phyloP scores from a whole-genome alignment of 805 yeast genomes.

The Kazachstania viticola region DNA sequence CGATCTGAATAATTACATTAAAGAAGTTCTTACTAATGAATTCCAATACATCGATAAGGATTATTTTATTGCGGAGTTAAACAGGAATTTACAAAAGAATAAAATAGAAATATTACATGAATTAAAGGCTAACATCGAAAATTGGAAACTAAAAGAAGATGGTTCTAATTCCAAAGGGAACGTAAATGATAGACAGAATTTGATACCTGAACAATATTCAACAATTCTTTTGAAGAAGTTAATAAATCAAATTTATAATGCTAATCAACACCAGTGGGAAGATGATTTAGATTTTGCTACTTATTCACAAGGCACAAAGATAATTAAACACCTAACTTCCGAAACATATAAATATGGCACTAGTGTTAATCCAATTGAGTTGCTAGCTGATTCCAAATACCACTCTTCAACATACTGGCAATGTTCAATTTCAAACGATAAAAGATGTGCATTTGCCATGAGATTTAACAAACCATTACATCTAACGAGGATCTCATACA shows the following conservation, averaged over 20 bases:
- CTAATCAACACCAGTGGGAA: conserved; percentile 25
- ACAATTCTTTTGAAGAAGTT: conserved; percentile 17
- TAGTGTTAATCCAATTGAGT: conserved; percentile 18
- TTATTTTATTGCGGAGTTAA: conserved; percentile 18
- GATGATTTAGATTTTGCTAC: conserved; percentile 27
- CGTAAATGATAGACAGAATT: neutral
- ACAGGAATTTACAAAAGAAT: conserved; percentile 15
- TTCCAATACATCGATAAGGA: conserved; percentile 22
- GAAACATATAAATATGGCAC: conserved; percentile 20
- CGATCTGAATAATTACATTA: conserved; percentile 22
- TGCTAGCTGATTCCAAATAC: conserved; percentile 14
- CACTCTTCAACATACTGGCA: conserved; percentile 25
- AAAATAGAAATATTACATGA: conserved; percentile 21
- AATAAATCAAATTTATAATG: conserved; percentile 22
- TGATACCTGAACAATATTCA: conserved; percentile 14
- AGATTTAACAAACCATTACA: conserved; percentile 30
- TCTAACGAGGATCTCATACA: conserved; percentile 26
- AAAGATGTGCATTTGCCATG: conserved; percentile 26
- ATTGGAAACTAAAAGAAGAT: conserved; percentile 3
- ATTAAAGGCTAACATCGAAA: conserved; percentile 7
- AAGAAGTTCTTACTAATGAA: conserved; percentile 21
- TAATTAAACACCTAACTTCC: conserved; percentile 29
- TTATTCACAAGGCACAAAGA: conserved; percentile 27
- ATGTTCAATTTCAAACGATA: conserved; percentile 14
- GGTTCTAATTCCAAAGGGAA: neutral